Base-by-base conservation (phyloP, 1,284 basidiomycete species). In the Sporisorium iseilematis-ciliati region DNA sequence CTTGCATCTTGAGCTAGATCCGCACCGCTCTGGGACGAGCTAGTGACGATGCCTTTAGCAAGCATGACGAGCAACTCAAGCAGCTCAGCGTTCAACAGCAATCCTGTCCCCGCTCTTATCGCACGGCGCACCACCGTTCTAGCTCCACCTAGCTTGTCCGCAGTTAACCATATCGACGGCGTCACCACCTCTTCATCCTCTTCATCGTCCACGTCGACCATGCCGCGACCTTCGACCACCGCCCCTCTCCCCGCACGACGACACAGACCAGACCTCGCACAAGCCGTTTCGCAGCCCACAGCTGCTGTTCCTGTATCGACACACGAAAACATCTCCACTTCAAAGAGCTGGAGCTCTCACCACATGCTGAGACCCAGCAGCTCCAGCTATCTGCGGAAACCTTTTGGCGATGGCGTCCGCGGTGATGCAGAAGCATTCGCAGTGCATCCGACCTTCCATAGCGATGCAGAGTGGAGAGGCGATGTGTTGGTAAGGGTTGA, bases 401-500 rank as follows among this genome's bases (percentile, higher is more conserved):
- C 25, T 4, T 20, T 20, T 23, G 18, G 23, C 18, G 26, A 42
- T n/a, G 43, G 16, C 20, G 23, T 14, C 2, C 2, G 21, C 4
- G 42, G 8, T 1, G 49, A 49, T 10, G 50, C 18, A 14, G 8
- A 56, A 16, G 59, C 33, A 1, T 69, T 78, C 26, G 51, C 45
- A 10, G 68, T 75, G 18, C 77, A 69, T 23, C 65, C 70, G 6
- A 65, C 65, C 3, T 79, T 79, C 38, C 33, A 51, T 1, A 61
- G 51, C 31, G 72, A 77, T 29, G 72, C 77, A 5, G 67, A 74
- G 23, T 48, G 63, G 35, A 25, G 69, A 16, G 79, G 79, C 31
- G 70, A 79, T 51, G 77, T 80, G 26, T 41, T 77, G 23, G 67
- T 80, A 35, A 45, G 62, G 7, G 74, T 71, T 26, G 57, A 66